These are phyloP conservation scores for Agrocybe praecox DNA, from an alignment of 768 basidiomycete species.

Conservation along the genomic window DNA sequence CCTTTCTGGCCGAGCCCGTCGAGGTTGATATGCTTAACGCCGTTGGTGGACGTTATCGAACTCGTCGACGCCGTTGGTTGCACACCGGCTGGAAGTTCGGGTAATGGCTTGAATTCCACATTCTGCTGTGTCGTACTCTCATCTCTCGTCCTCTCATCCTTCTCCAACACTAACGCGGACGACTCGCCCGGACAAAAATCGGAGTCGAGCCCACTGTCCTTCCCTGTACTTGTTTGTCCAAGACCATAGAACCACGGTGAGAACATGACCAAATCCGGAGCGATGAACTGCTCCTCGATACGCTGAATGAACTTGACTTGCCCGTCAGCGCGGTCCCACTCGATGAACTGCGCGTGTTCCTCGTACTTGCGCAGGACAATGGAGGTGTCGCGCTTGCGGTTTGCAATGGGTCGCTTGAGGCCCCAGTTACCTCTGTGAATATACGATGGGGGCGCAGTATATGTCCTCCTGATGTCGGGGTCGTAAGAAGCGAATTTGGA, in stretches of 20 bases:
- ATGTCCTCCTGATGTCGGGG: slow-evolving; percentile 76
- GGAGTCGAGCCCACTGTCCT: slow-evolving; percentile 24
- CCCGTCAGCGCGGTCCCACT: slow-evolving; percentile 70
- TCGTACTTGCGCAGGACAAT: slow-evolving; percentile 73
- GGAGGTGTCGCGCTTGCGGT: slow-evolving; percentile 62
- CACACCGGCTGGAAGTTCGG: not conserved
- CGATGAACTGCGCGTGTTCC: slow-evolving; percentile 72
- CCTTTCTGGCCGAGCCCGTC: slow-evolving; percentile 17
- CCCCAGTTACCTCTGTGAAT: slow-evolving; percentile 84
- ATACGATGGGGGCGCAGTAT: slow-evolving; percentile 69
- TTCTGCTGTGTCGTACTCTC: not conserved
- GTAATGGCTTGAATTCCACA: not conserved
- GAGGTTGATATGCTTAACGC: not conserved
- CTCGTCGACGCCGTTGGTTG: not conserved
- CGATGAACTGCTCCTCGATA: slow-evolving; percentile 62
- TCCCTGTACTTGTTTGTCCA: slow-evolving; percentile 33
- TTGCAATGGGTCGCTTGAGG: slow-evolving; percentile 78
- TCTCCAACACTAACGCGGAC: slow-evolving; percentile 3
- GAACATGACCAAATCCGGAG: slow-evolving; percentile 26
- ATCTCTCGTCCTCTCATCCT: not conserved
- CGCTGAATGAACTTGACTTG: slow-evolving; percentile 70
- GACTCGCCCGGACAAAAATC: slow-evolving; percentile 33
- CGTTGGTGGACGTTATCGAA: not conserved
- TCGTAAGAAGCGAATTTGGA: slow-evolving; percentile 85
- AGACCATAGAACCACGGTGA: slow-evolving; percentile 41